These are phyloP conservation scores for Eucalyptus paniculata DNA, from an alignment of 345 rosid genomes.

Conservation along the genomic window DNA sequence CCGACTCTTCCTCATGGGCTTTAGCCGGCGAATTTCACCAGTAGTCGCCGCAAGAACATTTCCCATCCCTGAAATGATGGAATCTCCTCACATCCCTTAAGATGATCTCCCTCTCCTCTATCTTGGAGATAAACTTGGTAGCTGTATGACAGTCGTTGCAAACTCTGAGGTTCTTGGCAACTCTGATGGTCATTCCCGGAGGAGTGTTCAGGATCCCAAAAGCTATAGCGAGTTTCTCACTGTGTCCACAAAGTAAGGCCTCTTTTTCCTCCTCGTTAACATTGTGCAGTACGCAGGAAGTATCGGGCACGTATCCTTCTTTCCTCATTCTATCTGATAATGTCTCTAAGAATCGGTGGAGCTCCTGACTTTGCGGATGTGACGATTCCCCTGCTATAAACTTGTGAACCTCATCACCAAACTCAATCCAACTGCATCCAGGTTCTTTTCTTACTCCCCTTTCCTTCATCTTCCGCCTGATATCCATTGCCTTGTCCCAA, in stretches of 20 bases:
- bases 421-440: constrained; percentile 91
- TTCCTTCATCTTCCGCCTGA: constrained; percentile 72
- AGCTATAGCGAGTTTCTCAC: constrained; percentile 84
- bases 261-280: constrained; percentile 70
- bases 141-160: constrained; percentile 83
- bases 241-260: constrained; percentile 74
- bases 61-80: constrained; percentile 79
- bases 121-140: constrained; percentile 57
- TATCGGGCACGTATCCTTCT: constrained; percentile 79
- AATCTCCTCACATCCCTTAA: constrained; percentile 80
- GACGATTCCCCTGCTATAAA: constrained; percentile 73
- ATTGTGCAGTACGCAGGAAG: constrained; percentile 79
- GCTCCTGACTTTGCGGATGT: constrained; percentile 61
- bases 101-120: constrained; percentile 57
- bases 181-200: constrained; percentile 65
- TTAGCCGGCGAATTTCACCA: constrained; percentile 23
- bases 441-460: constrained; percentile 80
- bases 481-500: constrained; percentile 72
- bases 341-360: constrained; percentile 39
- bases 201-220: constrained; percentile 69
- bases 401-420: constrained; percentile 65
- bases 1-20: background rate
- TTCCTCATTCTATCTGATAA: constrained; percentile 59
- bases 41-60: constrained; percentile 75
- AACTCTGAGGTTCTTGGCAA: constrained; percentile 80